phyloP scores from a whole-genome alignment of 2,329 filamentous ascomycete genomes.

The Paradendryphiella salina region DNA sequence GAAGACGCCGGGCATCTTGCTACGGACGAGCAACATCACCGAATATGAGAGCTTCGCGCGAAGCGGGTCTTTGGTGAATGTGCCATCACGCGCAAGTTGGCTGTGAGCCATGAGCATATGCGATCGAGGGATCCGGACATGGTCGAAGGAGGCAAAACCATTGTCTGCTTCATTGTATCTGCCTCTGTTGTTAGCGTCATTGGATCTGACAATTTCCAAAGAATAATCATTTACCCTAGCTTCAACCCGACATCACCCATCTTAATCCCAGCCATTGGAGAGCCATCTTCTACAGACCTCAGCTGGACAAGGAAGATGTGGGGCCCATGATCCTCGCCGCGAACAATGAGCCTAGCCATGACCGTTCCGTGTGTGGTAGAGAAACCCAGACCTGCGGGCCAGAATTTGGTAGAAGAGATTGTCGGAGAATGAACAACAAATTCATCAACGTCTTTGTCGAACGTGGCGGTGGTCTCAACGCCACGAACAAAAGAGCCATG shows the following conservation, averaged over 20 bases:
- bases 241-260: slow-evolving; percentile 57
- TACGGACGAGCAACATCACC: slow-evolving; percentile 52
- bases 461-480: slow-evolving; percentile 53
- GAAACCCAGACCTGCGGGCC: slow-evolving; percentile 23
- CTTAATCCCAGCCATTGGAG: slow-evolving; percentile 52
- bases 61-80: slow-evolving; percentile 49
- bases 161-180: slow-evolving; percentile 55
- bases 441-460: slow-evolving; percentile 48
- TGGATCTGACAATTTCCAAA: no score
- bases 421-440: slow-evolving; percentile 56
- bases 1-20: slow-evolving; percentile 50
- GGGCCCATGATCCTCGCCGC: slow-evolving; percentile 46
- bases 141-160: slow-evolving; percentile 55
- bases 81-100: slow-evolving; percentile 49
- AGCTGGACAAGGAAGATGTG: slow-evolving; percentile 58
- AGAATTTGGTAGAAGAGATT: slow-evolving; percentile 35
- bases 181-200: slow-evolving; percentile 24
- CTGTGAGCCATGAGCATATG: slow-evolving; percentile 55
- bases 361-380: slow-evolving; percentile 45
- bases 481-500: slow-evolving; percentile 57
- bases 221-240: slow-evolving; percentile 19
- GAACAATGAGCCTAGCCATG: slow-evolving; percentile 53
- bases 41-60: slow-evolving; percentile 54
- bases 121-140: slow-evolving; percentile 51
- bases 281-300: slow-evolving; percentile 48